phyloP scores from a whole-genome alignment of 163 green algal genomes.

The Coccomyxa subellipsoidea region DNA sequence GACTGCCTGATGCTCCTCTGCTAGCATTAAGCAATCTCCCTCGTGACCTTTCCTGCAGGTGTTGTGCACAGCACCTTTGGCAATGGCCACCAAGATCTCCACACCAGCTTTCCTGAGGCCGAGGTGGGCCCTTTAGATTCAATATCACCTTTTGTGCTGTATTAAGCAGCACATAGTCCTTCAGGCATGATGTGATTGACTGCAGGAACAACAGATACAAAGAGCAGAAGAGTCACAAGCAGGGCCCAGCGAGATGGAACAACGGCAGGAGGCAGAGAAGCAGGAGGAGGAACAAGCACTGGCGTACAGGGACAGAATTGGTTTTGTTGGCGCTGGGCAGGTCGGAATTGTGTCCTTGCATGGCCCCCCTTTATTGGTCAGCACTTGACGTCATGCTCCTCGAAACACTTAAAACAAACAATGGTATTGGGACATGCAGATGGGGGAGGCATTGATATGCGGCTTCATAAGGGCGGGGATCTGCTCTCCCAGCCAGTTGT shows the following conservation, averaged over 20 bases:
- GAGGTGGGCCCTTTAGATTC: background rate
- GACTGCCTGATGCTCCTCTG: too few species aligned
- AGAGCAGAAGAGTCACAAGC: background rate
- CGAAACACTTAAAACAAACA: background rate
- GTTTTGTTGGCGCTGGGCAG: constrained; percentile 39
- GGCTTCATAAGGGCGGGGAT: constrained; percentile 42
- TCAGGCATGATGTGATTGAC: background rate
- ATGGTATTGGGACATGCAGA: constrained; percentile 28
- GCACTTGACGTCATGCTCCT: background rate
- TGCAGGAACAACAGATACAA: background rate
- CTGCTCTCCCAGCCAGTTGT: constrained; percentile 22
- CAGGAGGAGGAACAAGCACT: background rate
- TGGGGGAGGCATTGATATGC: constrained; percentile 53
- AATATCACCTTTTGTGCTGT: too few species aligned
- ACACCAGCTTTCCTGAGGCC: background rate
- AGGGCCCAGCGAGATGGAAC: background rate
- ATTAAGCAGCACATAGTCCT: too few species aligned
- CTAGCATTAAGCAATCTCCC: too few species aligned
- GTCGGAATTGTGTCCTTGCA: background rate
- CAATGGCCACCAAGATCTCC: background rate
- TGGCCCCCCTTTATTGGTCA: background rate
- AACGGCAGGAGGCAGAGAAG: background rate
- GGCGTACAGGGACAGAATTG: constrained; percentile 23
- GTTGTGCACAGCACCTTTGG: background rate
- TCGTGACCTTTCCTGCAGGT: background rate